phyloP scores from a whole-genome alignment of 208 protist genomes.

The Acanthamoeba culbertsoni region DNA sequence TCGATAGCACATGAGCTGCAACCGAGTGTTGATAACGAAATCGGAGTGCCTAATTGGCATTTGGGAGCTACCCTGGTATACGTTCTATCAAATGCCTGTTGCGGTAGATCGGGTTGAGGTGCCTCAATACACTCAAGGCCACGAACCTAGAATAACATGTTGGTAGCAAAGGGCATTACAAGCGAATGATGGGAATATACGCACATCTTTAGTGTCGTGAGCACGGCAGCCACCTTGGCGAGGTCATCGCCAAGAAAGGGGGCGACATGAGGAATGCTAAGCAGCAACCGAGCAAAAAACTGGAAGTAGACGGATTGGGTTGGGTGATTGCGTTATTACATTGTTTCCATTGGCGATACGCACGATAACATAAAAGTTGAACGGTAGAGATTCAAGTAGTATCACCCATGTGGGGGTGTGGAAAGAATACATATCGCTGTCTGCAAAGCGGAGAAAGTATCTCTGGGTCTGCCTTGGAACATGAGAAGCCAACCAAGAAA shows the following conservation, averaged over 20 bases:
- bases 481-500: not conserved
- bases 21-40: not conserved
- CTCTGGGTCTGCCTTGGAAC: not conserved
- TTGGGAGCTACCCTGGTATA: not conserved
- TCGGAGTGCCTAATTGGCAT: not conserved
- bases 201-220: constrained; percentile 24
- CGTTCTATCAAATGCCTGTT: not conserved
- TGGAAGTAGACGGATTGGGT: not conserved
- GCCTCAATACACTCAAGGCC: not conserved
- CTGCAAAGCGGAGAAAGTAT: not conserved
- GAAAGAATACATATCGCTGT: not conserved
- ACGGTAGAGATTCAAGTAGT: not conserved
- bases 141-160: not conserved
- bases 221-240: not conserved
- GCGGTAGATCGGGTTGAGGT: constrained; percentile 34
- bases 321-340: not conserved
- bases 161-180: not conserved
- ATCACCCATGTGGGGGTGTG: constrained; percentile 19
- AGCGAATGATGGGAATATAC: not conserved
- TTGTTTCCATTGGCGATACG: not conserved
- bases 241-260: not conserved
- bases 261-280: not conserved
- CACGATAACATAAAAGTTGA: not conserved
- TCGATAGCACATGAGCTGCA: not conserved
- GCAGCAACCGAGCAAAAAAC: not conserved